Conservation (phyloP, 1,139 yeast species). For the Suhomyces bribrorum region DNA sequence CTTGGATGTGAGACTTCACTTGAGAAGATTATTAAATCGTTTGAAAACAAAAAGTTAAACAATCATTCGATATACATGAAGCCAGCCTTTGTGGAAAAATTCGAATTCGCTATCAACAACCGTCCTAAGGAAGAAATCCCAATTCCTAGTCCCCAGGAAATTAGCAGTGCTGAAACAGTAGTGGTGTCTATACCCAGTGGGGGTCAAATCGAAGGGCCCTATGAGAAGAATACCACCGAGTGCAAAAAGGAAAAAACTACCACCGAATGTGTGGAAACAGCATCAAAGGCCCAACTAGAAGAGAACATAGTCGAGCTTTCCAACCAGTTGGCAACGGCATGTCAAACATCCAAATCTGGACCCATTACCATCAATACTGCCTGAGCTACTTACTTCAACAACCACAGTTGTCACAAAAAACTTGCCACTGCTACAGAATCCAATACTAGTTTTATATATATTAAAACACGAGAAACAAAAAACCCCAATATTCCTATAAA, state of each 20-base stretch:
- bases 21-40: constrained; percentile 42
- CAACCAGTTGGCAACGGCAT: too few species aligned
- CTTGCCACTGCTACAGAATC: background rate
- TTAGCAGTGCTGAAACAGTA: background rate
- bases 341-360: too few species aligned
- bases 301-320: too few species aligned
- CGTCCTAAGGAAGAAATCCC: background rate
- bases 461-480: constrained; percentile 9
- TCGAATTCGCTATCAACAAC: constrained; percentile 35
- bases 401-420: too few species aligned
- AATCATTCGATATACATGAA: constrained; percentile 38
- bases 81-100: constrained; percentile 43
- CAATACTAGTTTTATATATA: constrained; percentile 7
- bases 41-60: constrained; percentile 34
- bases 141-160: background rate
- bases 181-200: background rate
- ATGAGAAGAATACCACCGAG: background rate
- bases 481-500: constrained; percentile 48
- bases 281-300: too few species aligned
- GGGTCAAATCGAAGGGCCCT: background rate
- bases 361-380: too few species aligned
- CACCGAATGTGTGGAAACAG: too few species aligned
- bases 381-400: too few species aligned
- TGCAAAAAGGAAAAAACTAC: background rate
- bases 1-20: constrained; percentile 21